Percentiles rank a stretch among this genome's conserved stretches.
Conservation (phyloP, 2,329 filamentous ascomycete genomes). For the Macroventuria anomochaeta region DNA sequence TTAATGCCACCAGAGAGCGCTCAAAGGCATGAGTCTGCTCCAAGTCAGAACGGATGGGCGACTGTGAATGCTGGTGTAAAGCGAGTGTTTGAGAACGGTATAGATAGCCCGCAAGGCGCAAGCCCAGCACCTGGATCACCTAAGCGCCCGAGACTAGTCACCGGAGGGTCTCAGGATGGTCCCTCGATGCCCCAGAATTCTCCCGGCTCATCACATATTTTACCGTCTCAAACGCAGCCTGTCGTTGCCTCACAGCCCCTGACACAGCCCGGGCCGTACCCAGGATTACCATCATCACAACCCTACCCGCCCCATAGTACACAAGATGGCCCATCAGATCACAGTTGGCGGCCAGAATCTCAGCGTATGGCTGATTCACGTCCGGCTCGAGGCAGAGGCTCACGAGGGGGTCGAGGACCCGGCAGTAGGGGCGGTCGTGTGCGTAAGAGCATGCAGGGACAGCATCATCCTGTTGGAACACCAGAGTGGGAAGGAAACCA, state of each 20-base stretch:
- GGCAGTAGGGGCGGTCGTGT: slow-evolving; percentile 47
- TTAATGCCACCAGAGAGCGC: slow-evolving; percentile 25
- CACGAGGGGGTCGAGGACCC: slow-evolving; percentile 47
- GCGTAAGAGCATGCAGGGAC: slow-evolving; percentile 48
- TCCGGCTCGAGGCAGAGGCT: slow-evolving; percentile 44
- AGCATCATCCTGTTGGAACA: slow-evolving; percentile 37
- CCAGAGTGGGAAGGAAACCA: slow-evolving; percentile 53
- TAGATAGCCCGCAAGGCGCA: slow-evolving; percentile 39
- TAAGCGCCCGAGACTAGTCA: slow-evolving; percentile 54
- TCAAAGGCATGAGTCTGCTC: slow-evolving; percentile 27
- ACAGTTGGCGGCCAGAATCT: slow-evolving; percentile 42
- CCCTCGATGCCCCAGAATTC: slow-evolving; percentile 20
- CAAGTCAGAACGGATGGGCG: slow-evolving; percentile 49
- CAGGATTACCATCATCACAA: slow-evolving; percentile 27
- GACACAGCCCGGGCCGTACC: slow-evolving; percentile 31
- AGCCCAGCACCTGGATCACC: slow-evolving; percentile 46
- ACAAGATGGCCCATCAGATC: slow-evolving; percentile 39
- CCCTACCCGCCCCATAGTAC: slow-evolving; percentile 37
- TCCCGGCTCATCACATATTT: slow-evolving; percentile 16
- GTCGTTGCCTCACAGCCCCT: slow-evolving; percentile 30
- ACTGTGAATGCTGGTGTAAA: slow-evolving; percentile 54
- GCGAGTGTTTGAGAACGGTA: slow-evolving; percentile 46
- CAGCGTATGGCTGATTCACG: slow-evolving; percentile 39
- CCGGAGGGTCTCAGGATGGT: slow-evolving; percentile 13
- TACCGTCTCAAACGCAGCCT: slow-evolving; percentile 42